Conservation (phyloP, 192 early-diverging fungal species). For the Coemansia sp. region DNA sequence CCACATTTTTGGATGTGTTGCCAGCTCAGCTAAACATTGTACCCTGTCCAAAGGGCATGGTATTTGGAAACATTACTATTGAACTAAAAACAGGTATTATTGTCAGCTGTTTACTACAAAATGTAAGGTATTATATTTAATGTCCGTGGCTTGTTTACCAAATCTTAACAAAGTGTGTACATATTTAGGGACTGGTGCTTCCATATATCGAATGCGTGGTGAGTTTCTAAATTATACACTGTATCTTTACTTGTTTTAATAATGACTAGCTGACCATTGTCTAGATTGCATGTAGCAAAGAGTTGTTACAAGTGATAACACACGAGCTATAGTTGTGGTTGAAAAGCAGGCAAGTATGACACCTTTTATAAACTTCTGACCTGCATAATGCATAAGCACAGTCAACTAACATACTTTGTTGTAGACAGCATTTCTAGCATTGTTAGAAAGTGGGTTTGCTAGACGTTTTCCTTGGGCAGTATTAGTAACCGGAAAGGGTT, state of each 20-base stretch:
- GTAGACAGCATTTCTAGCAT: constrained; percentile 43
- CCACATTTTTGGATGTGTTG: constrained; percentile 17
- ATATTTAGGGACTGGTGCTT: constrained; percentile 22
- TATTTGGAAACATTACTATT: constrained; percentile 26
- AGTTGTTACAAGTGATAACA: neutral
- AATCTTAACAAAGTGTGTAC: neutral
- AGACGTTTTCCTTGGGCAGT: constrained; percentile 23
- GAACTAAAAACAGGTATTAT: constrained; percentile 26
- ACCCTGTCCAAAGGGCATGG: constrained; percentile 36
- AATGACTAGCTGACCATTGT: neutral
- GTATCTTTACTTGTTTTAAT: neutral
- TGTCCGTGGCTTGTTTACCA: neutral
- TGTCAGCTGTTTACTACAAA: constrained; percentile 14
- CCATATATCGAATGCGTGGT: constrained; percentile 34
- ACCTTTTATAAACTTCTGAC: neutral
- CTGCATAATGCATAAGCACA: neutral
- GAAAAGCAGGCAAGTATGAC: constrained; percentile 37
- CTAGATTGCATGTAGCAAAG: constrained; percentile 13
- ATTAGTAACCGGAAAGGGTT: constrained; percentile 41
- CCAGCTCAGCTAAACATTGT: constrained; percentile 40
- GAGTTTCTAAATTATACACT: constrained; percentile 4
- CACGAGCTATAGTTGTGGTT: constrained; percentile 21
- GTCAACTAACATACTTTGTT: neutral
- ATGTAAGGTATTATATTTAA: constrained; percentile 13
- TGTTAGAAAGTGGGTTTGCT: constrained; percentile 37